phyloP scores from a whole-genome alignment of 108 stramenopile species.

The Pseudonitzschia delicatissima region DNA sequence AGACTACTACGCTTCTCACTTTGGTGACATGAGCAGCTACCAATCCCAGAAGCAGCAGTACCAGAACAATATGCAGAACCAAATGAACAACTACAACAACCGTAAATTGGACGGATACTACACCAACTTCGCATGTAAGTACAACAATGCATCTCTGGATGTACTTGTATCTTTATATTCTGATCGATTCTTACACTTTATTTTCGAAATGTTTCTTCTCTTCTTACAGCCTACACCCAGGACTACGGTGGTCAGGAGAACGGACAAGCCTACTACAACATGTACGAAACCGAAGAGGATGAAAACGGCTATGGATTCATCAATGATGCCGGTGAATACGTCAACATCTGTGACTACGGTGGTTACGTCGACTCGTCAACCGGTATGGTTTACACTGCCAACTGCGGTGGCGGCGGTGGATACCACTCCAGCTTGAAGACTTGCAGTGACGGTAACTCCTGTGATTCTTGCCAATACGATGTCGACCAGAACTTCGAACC shows the following conservation, averaged over 20 bases:
- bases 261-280: conserved; percentile 13
- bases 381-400: conserved; percentile 6
- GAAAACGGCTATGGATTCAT: conserved; percentile 10
- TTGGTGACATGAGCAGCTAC: conserved; percentile 14
- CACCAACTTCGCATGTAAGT: conserved; percentile 8
- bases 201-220: neutral
- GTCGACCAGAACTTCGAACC: conserved; percentile 16
- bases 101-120: conserved; percentile 26
- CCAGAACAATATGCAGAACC: conserved; percentile 10
- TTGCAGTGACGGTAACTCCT: conserved; percentile 20
- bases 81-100: conserved; percentile 14
- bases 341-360: conserved; percentile 2
- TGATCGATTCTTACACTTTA: neutral
- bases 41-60: conserved; percentile 8
- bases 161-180: neutral
- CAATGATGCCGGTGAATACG: conserved; percentile 10
- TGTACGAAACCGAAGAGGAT: neutral
- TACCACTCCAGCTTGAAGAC: conserved; percentile 4
- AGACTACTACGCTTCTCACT: conserved; percentile 25
- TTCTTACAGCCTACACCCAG: conserved; percentile 1
- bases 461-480: conserved; percentile 23
- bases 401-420: neutral
- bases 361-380: conserved; percentile 8
- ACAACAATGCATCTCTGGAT: neutral
- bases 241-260: conserved; percentile 2